phyloP scores from a whole-genome alignment of 495 filamentous ascomycete genomes.

The Aeminium ludgeri region DNA sequence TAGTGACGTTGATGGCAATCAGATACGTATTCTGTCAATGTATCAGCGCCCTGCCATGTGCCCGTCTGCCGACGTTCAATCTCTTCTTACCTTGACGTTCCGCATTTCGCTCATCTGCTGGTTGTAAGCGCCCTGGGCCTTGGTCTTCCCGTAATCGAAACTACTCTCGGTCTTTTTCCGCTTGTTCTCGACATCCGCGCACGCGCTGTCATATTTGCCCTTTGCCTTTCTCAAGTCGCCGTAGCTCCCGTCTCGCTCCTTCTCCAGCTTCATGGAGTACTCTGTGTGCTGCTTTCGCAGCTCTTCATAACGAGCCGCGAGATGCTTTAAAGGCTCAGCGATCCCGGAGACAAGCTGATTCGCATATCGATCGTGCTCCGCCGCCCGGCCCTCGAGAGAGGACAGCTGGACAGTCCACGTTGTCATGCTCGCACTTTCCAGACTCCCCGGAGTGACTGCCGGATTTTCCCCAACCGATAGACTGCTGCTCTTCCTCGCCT shows the following conservation, averaged over 20 bases:
- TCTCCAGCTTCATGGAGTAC: constrained; percentile 72
- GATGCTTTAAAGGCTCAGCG: constrained; percentile 65
- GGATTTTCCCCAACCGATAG: constrained; percentile 91
- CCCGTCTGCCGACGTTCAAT: background rate
- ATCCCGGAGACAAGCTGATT: constrained; percentile 58
- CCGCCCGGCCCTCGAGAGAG: constrained; percentile 71
- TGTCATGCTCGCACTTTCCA: constrained; percentile 89
- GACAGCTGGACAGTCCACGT: constrained; percentile 92
- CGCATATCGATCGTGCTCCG: constrained; percentile 73
- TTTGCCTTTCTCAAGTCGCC: constrained; percentile 80
- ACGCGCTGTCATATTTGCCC: constrained; percentile 77
- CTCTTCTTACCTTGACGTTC: constrained; percentile 56
- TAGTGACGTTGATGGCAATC: constrained; percentile 86
- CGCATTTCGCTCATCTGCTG: constrained; percentile 86
- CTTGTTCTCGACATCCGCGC: constrained; percentile 85
- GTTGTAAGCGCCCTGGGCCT: constrained; percentile 78
- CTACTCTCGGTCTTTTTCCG: constrained; percentile 85
- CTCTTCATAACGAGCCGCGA: constrained; percentile 67
- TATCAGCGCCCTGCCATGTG: background rate
- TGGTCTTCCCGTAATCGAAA: constrained; percentile 66
- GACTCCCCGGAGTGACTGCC: constrained; percentile 78
- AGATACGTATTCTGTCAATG: constrained; percentile 71
- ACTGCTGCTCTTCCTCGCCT: constrained; percentile 71
- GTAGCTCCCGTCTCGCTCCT: constrained; percentile 69
- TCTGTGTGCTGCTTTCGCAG: constrained; percentile 81